These are phyloP conservation scores for Colletotrichum agaves DNA, from an alignment of 2,329 filamentous ascomycete genomes.

Conservation along the genomic window DNA sequence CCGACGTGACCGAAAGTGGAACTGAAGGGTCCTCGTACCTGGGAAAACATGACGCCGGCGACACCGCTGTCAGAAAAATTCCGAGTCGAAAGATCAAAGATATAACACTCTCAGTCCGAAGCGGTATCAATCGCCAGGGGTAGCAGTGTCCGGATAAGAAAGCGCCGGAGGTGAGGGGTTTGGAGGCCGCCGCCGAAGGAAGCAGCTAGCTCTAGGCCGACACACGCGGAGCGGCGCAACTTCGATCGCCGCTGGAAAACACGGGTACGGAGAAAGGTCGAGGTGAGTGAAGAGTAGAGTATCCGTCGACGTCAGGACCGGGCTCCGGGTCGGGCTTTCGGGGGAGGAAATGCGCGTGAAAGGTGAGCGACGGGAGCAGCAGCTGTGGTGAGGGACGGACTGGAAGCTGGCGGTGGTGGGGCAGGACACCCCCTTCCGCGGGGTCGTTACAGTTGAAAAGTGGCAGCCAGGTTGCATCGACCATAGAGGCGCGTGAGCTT, in stretches of 20 bases:
- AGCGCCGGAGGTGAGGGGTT: conserved; percentile 31
- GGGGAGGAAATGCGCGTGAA: conserved; percentile 21
- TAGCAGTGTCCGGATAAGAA: not conserved
- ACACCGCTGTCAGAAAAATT: not conserved
- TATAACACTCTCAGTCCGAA: too few species aligned
- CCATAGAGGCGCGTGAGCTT: not conserved
- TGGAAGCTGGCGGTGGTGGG: conserved; percentile 27
- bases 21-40: conserved; percentile 13
- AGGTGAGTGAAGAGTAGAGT: not conserved
- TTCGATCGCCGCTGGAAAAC: not conserved
- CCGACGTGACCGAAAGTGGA: not conserved
- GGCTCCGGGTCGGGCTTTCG: conserved; percentile 26
- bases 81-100: not conserved
- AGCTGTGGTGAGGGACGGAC: conserved; percentile 22
- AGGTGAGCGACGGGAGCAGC: conserved; percentile 10
- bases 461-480: conserved; percentile 6
- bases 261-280: not conserved
- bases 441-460: conserved; percentile 11
- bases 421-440: conserved; percentile 25
- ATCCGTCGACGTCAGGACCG: conserved; percentile 5
- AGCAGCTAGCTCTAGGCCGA: not conserved
- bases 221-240: not conserved
- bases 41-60: conserved; percentile 23
- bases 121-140: not conserved
- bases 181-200: conserved; percentile 1